Conservation (phyloP, 179 eudicot species). For the Amaranthus tricolor region DNA sequence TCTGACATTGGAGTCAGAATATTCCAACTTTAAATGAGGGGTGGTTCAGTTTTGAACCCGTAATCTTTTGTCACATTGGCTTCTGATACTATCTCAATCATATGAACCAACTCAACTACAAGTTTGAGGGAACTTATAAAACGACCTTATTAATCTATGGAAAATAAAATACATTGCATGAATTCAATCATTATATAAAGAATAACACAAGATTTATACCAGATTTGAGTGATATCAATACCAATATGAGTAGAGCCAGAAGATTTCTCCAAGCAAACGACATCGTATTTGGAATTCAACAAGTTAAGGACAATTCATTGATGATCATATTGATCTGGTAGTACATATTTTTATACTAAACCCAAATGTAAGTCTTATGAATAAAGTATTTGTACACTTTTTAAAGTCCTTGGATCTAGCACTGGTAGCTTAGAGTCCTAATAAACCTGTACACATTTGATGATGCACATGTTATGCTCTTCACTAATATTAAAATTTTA, state of each 20-base stretch:
- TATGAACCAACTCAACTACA: too few relatives aligned
- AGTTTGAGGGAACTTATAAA: too few relatives aligned
- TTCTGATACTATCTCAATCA: too few relatives aligned
- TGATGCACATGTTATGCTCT: background rate
- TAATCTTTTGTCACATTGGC: too few relatives aligned
- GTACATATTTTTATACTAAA: background rate
- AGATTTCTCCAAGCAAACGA: constrained; percentile 5
- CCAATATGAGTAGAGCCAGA: constrained; percentile 13
- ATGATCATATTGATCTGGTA: background rate
- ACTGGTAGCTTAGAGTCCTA: background rate
- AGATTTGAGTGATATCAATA: constrained; percentile 16
- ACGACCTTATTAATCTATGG: too few relatives aligned
- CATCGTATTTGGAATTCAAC: constrained; percentile 8
- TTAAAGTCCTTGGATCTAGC: constrained; percentile 2
- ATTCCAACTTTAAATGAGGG: too few relatives aligned
- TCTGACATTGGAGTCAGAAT: too few relatives aligned
- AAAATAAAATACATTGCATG: too few relatives aligned
- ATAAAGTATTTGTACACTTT: background rate
- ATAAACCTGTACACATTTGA: too few relatives aligned
- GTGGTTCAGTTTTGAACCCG: too few relatives aligned
- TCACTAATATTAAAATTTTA: background rate
- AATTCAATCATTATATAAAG: too few relatives aligned
- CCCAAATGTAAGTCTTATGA: background rate
- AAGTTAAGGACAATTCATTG: background rate
- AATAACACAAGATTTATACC: background rate